phyloP scores from a whole-genome alignment of 1,284 basidiomycete genomes.

The Stereum hirsutum region DNA sequence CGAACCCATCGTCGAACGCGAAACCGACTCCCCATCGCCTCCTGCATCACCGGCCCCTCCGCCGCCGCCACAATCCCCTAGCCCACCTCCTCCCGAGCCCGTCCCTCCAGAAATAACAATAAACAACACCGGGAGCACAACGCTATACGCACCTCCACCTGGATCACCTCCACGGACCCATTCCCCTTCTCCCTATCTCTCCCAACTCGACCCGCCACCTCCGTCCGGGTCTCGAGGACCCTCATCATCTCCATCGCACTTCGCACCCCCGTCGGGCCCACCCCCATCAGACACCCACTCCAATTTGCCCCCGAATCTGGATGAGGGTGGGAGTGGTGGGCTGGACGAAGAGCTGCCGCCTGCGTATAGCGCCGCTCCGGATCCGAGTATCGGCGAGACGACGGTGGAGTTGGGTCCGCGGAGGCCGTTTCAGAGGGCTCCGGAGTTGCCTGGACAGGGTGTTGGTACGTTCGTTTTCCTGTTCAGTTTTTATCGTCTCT shows the following conservation, averaged over 20 bases:
- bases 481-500: too few relatives aligned
- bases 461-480: too few relatives aligned
- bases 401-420: slow-evolving; percentile 53
- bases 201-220: neutral
- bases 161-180: too few relatives aligned
- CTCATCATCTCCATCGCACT: too few relatives aligned
- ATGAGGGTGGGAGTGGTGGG: neutral
- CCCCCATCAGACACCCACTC: slow-evolving; percentile 5
- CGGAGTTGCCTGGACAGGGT: slow-evolving; percentile 13
- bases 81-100: neutral
- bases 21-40: too few relatives aligned
- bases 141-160: too few relatives aligned
- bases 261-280: too few relatives aligned
- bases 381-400: slow-evolving; percentile 43
- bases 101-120: neutral
- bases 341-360: slow-evolving; percentile 35
- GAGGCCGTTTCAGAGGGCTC: slow-evolving; percentile 48
- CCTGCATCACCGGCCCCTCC: neutral
- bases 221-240: too few relatives aligned
- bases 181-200: too few relatives aligned
- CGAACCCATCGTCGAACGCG: too few relatives aligned
- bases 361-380: slow-evolving; percentile 51
- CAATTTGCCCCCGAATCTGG: neutral
- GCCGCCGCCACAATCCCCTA: neutral
- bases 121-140: too few relatives aligned